Base-by-base conservation (phyloP, 2,329 filamentous ascomycete species). In the Hymenotorrendiella dingleyae region DNA sequence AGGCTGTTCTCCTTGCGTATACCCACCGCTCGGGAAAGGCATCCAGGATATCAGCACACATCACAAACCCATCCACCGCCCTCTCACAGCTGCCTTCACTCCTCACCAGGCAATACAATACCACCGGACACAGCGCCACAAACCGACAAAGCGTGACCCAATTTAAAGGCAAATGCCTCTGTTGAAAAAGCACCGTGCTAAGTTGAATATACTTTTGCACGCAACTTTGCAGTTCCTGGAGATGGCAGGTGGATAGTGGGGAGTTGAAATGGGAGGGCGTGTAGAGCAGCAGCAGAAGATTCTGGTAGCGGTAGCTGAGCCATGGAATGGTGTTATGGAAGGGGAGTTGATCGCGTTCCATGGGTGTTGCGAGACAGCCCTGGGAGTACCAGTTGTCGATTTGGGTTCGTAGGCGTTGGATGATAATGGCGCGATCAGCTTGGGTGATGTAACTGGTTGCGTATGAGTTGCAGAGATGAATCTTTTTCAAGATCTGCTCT, bases 221-320 rank as follows among this genome's bases (percentile, higher is more conserved):
- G 14, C 32, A 34, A 10, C 32, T 34, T 8, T n/a, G 20, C 32
- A 34, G 10, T 34, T 34, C 32, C 32, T 34, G 32, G 16, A 8
- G 19, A 34, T 34, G 32, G 9, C 22, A 17, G 1, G 22, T 11
- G 4, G 32, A 22, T n/a, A 34, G 20, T 6, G 32, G 19, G 7
- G 32, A 34, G 32, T 34, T 34, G 32, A 34, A 34, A 22, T 34
- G 32, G 14, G 32, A 34, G 4, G 32, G 32, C 22, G 32, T 34
- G 9, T 34, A 34, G 14, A 34, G 32, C 12, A 34, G 32, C 3
- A 34, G 11, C 12, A 34, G 32, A 34, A 34, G 32, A 34, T 34
- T 34, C 11, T 34, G 32, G 9, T 34, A 34, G 1, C 32, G 19
- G 10, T 34, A 34, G 11, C 22, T 34, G 19, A 34, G 32, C 32